Percentiles rank a stretch among this genome's conserved stretches.
Conservation (phyloP, 2,329 filamentous ascomycete species). For the Talaromyces sp. region DNA sequence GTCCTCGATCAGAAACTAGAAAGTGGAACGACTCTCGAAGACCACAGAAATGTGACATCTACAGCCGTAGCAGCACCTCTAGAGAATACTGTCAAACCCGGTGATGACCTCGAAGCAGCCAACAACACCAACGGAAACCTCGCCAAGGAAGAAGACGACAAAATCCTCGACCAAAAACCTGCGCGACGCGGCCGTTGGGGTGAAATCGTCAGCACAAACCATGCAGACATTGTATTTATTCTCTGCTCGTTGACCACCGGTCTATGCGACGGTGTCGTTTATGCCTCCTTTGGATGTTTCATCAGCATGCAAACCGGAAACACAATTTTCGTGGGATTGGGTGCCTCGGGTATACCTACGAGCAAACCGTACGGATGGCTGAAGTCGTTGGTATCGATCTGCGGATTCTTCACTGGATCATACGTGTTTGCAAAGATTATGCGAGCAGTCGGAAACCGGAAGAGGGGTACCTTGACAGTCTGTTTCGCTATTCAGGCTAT, state of each 20-base stretch:
- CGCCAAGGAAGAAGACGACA: neutral
- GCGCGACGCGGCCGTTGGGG: slow-evolving; percentile 25
- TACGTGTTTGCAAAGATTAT: slow-evolving; percentile 40
- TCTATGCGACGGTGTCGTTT: slow-evolving; percentile 45
- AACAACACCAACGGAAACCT: neutral
- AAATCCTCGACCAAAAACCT: neutral
- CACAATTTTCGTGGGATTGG: slow-evolving; percentile 47
- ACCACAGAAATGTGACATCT: neutral
- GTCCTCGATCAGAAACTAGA: neutral
- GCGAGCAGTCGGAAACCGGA: slow-evolving; percentile 34
- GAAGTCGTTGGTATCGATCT: slow-evolving; percentile 44
- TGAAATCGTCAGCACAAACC: slow-evolving; percentile 28
- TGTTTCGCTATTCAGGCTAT: slow-evolving; percentile 43
- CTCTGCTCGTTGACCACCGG: slow-evolving; percentile 43
- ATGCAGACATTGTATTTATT: slow-evolving; percentile 37
- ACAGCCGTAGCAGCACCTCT: neutral
- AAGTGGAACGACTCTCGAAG: neutral
- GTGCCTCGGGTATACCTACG: slow-evolving; percentile 39
- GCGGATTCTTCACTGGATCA: slow-evolving; percentile 41
- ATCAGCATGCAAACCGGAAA: slow-evolving; percentile 50
- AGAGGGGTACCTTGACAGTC: slow-evolving; percentile 36
- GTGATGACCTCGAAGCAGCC: neutral
- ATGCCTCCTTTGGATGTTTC: slow-evolving; percentile 49
- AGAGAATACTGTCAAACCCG: neutral
- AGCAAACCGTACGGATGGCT: slow-evolving; percentile 43